Conservation (phyloP, 441 rosid species). For the Populus hybrid region DNA sequence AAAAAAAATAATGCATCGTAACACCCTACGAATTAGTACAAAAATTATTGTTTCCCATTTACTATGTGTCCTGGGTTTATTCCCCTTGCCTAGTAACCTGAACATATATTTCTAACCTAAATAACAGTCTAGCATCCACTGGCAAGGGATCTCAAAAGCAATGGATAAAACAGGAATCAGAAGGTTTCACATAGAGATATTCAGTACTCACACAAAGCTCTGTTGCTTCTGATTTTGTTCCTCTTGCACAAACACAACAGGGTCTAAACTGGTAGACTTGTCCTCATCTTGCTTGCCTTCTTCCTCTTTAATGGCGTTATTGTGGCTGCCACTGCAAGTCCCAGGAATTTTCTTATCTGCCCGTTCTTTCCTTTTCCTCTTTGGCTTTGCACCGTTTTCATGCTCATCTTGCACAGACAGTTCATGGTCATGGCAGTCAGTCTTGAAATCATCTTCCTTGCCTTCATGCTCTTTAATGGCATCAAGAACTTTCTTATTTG, state of each 20-base stretch:
- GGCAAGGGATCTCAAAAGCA: neutral
- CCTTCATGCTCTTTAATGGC: neutral
- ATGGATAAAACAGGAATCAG: neutral
- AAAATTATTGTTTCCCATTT: neutral
- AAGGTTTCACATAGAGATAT: slow-evolving; percentile 8
- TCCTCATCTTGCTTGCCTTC: slow-evolving; percentile 14
- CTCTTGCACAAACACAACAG: slow-evolving; percentile 11
- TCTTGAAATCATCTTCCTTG: neutral
- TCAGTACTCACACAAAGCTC: slow-evolving; percentile 27
- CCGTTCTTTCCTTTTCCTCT: slow-evolving; percentile 36
- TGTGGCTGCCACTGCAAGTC: slow-evolving; percentile 2
- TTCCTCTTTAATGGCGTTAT: slow-evolving; percentile 11
- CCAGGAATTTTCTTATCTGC: slow-evolving; percentile 13
- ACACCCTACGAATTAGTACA: neutral
- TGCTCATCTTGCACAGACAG: neutral
- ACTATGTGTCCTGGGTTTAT: neutral
- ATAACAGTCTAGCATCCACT: neutral
- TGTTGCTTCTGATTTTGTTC: slow-evolving; percentile 29
- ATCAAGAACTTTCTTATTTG: neutral
- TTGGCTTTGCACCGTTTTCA: slow-evolving; percentile 24
- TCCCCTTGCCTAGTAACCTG: neutral
- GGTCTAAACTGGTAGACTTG: slow-evolving; percentile 4
- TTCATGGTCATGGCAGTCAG: neutral
- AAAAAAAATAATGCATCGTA: neutral
- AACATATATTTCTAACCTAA: neutral